Evolutionary conservation across 2,329 filamentous ascomycete genomes (phyloP), one percentile per base, ranked within the genome.

Genomic region (Ampelomyces quisqualis): DNA sequence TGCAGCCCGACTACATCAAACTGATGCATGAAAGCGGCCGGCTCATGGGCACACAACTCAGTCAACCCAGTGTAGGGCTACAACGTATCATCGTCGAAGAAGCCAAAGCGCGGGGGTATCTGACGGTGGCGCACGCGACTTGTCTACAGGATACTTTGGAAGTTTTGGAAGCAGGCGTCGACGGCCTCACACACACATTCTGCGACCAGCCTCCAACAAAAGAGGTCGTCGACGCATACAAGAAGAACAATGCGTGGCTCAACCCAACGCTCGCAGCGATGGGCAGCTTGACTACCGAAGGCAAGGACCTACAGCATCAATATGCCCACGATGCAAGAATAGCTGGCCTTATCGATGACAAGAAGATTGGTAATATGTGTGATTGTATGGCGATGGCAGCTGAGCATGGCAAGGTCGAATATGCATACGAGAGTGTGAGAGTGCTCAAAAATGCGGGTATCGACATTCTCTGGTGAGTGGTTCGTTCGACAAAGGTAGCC

Each of bases 11-110:
- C 43, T 77, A 76, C 57, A 73, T 77, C 53, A 78, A 77, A 50
- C 56, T 77, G 33, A 75, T 78, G 67, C 73, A 77, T 47, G 75
- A 78, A 47, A 68, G 64, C 36, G 75, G 75, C 3, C 63, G 53
- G 6, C 55, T 62, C 7, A 60, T 77, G 55, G 67, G 68, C 2
- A 24, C 43, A 5, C 30, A 63, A 6, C 63, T 75, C 13, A 46
- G 51, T 4, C 61, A 71, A 22, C 74, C 75, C 0, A 63, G 67
- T 0, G 40, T 72, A 4, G 65, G 71, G 30, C 60, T 79, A 4
- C 75, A 78, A 45, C 67, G 60, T 34, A 68, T 66, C 3, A 63
- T 78, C 14, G 64, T 77, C 23, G 57, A 66, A 4, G 67, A 71
- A 35, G 61, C 72, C 0, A 67, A 67, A 19, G 55, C 54, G 27